Evolutionary conservation across 164 flowering plant genomes (phyloP), one percentile per base, ranked within the genome.

Genomic region (Buxus sempervirens): DNA sequence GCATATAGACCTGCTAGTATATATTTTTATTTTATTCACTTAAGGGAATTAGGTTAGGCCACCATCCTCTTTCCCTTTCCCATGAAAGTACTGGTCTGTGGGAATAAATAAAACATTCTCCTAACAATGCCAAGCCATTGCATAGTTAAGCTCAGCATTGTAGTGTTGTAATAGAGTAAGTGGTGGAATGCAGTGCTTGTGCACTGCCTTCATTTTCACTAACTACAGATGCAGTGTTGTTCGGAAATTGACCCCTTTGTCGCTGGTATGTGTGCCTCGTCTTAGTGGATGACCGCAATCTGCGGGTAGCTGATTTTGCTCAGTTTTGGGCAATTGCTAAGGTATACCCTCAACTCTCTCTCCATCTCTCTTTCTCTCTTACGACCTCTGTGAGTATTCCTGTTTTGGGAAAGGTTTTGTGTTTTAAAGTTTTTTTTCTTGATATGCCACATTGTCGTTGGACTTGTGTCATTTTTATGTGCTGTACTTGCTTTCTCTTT

Each of bases 281-380:
- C 88, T 89, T 95, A 91, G 99, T 95, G 99, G 99, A 95, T 95
- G 99, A 95, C 99, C 97, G 99, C 97, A 95, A 95, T 92, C 97
- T 95, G 97, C 97, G 96, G 99, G 97, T 92, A 85, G 99, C 97
- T 84, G 97, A 95, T 87, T 95, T 95, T 95, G 91, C 97, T 95
- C 99, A 92, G 77, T 95, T 90, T 95, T 95, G 97, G 99, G 99
- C 99, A 92, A 81, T 75, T 83, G 99, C 96, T 73, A 95, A 95
- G 98, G 98, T 93, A 93, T 88, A 84, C 77, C 79, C 85, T 83
- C 75, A 71, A 60, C 79, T 78, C 86, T 80, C 76, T 88, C 78
- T 75, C 38, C 7, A n/a, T n/a, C n/a, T n/a, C n/a, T n/a, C n/a
- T n/a, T n/a, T n/a, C n/a, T n/a, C 75, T 70, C 72, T 76, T 58